Evolutionary conservation across 106 monocot genomes (phyloP).

Genomic region (Acorus calamus): DNA sequence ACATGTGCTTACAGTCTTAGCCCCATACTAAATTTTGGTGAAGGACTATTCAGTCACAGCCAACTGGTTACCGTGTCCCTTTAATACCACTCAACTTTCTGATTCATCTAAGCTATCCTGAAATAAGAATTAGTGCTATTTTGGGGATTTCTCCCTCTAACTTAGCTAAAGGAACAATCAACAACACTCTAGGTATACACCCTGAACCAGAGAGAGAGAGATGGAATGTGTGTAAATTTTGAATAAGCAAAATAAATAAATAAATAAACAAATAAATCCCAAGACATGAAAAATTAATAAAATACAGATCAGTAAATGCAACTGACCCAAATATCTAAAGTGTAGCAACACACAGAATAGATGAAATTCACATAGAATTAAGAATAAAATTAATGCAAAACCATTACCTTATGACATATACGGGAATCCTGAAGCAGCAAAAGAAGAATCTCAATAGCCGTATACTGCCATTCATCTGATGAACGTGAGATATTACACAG

Average conservation of each 20-base stretch:
- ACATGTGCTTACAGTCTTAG: too few relatives aligned
- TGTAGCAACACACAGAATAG: background rate
- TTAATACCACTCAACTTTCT: too few relatives aligned
- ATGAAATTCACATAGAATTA: background rate
- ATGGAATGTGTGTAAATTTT: background rate
- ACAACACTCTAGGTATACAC: background rate
- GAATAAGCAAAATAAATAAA: background rate
- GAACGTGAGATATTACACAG: slow-evolving; percentile 85
- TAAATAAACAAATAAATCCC: slow-evolving; percentile 1
- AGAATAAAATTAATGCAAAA: background rate
- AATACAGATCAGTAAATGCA: background rate
- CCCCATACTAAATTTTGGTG: too few relatives aligned
- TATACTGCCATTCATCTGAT: slow-evolving; percentile 99
- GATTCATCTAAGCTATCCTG: too few relatives aligned
- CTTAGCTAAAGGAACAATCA: too few relatives aligned
- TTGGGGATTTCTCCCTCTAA: too few relatives aligned
- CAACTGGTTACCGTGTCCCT: too few relatives aligned
- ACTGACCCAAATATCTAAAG: background rate
- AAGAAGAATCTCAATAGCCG: slow-evolving; percentile 95
- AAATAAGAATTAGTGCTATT: too few relatives aligned
- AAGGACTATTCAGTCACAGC: too few relatives aligned
- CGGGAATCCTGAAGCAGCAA: slow-evolving; percentile 78
- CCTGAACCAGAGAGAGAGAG: background rate
- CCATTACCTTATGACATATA: slow-evolving; percentile 69
- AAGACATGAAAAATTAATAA: background rate